phyloP scores from a whole-genome alignment of 768 basidiomycete genomes.

The Gautieria morchelliformis region DNA sequence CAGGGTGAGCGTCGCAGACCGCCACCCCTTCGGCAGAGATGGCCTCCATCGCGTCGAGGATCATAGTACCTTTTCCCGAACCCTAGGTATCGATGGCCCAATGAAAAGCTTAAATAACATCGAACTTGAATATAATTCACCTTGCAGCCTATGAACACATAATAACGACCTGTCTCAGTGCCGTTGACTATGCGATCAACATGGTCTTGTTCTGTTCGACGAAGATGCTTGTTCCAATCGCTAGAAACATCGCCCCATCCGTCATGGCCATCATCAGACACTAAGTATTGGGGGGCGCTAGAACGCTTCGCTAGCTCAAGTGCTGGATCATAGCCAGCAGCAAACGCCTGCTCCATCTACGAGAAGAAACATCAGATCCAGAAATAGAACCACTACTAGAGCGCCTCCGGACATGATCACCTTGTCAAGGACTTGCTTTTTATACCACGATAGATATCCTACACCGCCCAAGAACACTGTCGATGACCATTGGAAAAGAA shows the following conservation, averaged over 20 bases:
- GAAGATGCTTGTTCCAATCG: slow-evolving; percentile 48
- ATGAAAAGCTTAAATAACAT: not conserved
- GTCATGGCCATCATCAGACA: slow-evolving; percentile 29
- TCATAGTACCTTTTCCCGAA: slow-evolving; percentile 77
- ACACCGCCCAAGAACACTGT: slow-evolving; percentile 64
- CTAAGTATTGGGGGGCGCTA: slow-evolving; percentile 16
- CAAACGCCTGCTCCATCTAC: slow-evolving; percentile 73
- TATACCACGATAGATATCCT: slow-evolving; percentile 72
- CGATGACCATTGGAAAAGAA: not conserved
- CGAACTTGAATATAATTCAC: slow-evolving; percentile 24
- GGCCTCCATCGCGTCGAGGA: slow-evolving; percentile 70
- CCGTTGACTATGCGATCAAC: slow-evolving; percentile 78
- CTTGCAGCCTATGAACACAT: slow-evolving; percentile 70
- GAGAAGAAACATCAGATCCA: slow-evolving; percentile 2
- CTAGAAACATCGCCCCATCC: not conserved
- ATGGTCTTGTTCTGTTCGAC: slow-evolving; percentile 62
- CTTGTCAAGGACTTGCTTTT: slow-evolving; percentile 71
- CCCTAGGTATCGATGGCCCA: slow-evolving; percentile 32
- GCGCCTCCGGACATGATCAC: slow-evolving; percentile 25
- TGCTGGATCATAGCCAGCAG: slow-evolving; percentile 73
- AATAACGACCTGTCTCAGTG: slow-evolving; percentile 61
- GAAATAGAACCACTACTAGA: not conserved
- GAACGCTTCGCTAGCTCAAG: slow-evolving; percentile 54
- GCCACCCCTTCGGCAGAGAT: slow-evolving; percentile 65
- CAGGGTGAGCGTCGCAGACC: slow-evolving; percentile 77